A percentile compares a stretch with the other conserved stretches of the same genome.
Evolutionary conservation across 2,329 filamentous ascomycete species (phyloP).

Genomic region (Colletotrichum aenigma): DNA sequence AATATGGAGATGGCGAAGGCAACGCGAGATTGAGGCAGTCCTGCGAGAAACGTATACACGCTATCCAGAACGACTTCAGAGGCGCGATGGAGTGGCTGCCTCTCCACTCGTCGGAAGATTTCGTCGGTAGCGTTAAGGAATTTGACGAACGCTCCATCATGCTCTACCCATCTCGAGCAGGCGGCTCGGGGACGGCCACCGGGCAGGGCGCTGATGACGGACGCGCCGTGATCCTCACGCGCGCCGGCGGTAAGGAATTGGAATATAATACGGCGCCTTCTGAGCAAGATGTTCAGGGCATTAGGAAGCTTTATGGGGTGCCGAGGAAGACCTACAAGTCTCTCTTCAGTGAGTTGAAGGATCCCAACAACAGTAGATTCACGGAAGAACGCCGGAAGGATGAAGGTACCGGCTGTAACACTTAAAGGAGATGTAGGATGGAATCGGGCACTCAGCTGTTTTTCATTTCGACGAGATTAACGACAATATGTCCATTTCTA

Average conservation of each 20-base stretch:
- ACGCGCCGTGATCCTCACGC: background rate
- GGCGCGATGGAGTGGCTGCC: background rate
- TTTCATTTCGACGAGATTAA: background rate
- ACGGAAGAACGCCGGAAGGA: background rate
- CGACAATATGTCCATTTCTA: background rate
- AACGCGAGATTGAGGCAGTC: background rate
- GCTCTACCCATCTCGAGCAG: background rate
- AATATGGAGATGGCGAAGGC: background rate
- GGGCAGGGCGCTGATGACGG: background rate
- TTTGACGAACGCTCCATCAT: background rate
- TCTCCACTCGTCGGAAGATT: background rate
- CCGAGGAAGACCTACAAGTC: background rate
- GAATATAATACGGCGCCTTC: background rate
- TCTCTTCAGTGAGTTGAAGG: background rate
- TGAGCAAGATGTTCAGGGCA: background rate
- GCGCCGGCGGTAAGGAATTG: background rate
- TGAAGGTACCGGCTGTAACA: background rate
- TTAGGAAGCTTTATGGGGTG: background rate
- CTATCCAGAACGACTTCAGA: background rate
- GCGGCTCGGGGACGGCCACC: background rate
- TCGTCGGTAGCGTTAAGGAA: background rate
- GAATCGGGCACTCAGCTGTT: background rate
- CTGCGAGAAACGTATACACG: background rate
- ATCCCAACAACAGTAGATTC: background rate
- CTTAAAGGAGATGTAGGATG: background rate